Evolutionary conservation across 768 basidiomycete species (phyloP).

Genomic region (Lactifluus piperatus): DNA sequence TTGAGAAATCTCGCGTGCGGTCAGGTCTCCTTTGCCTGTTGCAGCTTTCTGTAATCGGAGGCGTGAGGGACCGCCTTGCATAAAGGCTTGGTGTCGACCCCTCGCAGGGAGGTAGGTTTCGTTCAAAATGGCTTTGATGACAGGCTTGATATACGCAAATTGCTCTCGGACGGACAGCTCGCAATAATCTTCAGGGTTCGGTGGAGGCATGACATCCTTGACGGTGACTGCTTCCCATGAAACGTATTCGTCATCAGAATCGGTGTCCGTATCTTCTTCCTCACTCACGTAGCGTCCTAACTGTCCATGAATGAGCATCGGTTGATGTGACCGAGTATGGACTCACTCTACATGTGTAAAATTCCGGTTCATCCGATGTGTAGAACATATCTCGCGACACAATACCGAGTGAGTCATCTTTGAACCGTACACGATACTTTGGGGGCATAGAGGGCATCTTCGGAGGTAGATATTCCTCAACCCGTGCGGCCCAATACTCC

Average conservation of each 20-base stretch:
- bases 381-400: slow-evolving; percentile 48
- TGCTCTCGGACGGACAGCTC: slow-evolving; percentile 46
- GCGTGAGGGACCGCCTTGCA: slow-evolving; percentile 48
- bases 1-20: slow-evolving; percentile 31
- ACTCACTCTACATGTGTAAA: slow-evolving; percentile 50
- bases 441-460: slow-evolving; percentile 30
- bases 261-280: slow-evolving; percentile 26
- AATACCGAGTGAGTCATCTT: slow-evolving; percentile 39
- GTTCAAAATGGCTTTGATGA: slow-evolving; percentile 51
- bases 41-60: slow-evolving; percentile 29
- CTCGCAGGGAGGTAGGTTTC: slow-evolving; percentile 46
- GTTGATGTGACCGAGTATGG: neutral
- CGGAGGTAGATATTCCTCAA: slow-evolving; percentile 44
- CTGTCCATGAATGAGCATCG: slow-evolving; percentile 24
- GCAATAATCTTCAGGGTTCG: slow-evolving; percentile 35
- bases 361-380: slow-evolving; percentile 48
- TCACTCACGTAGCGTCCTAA: slow-evolving; percentile 50
- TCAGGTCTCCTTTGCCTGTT: slow-evolving; percentile 32
- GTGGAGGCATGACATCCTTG: slow-evolving; percentile 35
- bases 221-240: slow-evolving; percentile 28
- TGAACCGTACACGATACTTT: slow-evolving; percentile 49
- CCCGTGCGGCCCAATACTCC: slow-evolving; percentile 59
- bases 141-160: slow-evolving; percentile 55
- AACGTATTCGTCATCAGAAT: slow-evolving; percentile 21
- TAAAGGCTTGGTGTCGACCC: slow-evolving; percentile 42